Evolutionary conservation across 768 basidiomycete species (phyloP).

Genomic region (Melanogaster broomeanus): DNA sequence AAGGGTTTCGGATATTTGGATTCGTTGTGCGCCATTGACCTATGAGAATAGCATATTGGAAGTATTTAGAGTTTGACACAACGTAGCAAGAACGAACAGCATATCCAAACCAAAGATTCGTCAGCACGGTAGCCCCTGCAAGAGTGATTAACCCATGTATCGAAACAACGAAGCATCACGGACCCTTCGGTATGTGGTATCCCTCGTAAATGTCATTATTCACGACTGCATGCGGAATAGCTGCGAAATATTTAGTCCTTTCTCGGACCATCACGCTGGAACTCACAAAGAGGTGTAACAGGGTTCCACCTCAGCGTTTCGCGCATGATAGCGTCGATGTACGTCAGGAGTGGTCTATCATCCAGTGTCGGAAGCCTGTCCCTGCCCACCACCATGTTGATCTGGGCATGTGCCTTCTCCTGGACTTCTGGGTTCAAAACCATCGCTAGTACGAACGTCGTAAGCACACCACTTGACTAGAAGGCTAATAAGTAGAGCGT

Average conservation of each 20-base stretch:
- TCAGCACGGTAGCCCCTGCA: conserved; percentile 23
- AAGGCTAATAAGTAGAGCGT: background rate
- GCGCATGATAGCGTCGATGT: conserved; percentile 38
- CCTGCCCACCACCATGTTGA: conserved; percentile 20
- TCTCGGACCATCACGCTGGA: background rate
- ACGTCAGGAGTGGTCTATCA: conserved; percentile 31
- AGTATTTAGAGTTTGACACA: background rate
- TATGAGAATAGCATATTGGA: background rate
- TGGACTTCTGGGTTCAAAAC: conserved; percentile 19
- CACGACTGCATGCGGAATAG: conserved; percentile 9
- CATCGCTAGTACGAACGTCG: conserved; percentile 16
- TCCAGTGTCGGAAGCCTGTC: conserved; percentile 16
- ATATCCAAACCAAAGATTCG: conserved; percentile 30
- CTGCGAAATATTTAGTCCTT: conserved; percentile 3
- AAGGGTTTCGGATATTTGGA: conserved; percentile 38
- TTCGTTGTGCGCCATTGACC: conserved; percentile 20
- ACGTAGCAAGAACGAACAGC: too few relatives aligned
- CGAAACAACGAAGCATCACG: background rate
- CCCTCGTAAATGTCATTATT: conserved; percentile 22
- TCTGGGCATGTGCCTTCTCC: conserved; percentile 13
- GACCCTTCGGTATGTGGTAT: conserved; percentile 41
- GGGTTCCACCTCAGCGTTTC: conserved; percentile 29
- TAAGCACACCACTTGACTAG: conserved; percentile 8
- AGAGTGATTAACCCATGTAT: background rate
- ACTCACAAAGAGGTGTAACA: conserved; percentile 13